Percentiles rank a stretch among this genome's conserved stretches.
These are phyloP conservation scores for button mushroom (Agaricus bisporus) DNA, from an alignment of 768 basidiomycete species.

Conservation along the genomic window DNA sequence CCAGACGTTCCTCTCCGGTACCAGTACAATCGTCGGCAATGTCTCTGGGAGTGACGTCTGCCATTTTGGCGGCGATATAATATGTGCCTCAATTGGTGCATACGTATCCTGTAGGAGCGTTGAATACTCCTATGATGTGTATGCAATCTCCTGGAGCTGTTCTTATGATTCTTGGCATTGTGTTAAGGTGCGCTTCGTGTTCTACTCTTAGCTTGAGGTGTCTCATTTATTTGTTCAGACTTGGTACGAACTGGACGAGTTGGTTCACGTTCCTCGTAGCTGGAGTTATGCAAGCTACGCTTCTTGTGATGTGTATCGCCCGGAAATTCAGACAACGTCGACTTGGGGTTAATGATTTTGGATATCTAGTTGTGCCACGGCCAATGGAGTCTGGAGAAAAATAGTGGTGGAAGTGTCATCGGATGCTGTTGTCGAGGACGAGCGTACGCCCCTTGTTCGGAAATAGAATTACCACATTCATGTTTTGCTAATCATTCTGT, in stretches of 20 bases:
- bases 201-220: too few species aligned
- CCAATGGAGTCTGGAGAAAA: too few species aligned
- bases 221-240: conserved; percentile 32
- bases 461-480: neutral
- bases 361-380: conserved; percentile 35
- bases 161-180: conserved; percentile 82
- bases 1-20: conserved; percentile 23
- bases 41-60: conserved; percentile 79
- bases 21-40: conserved; percentile 60
- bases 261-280: conserved; percentile 81
- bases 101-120: conserved; percentile 84
- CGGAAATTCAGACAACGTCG: conserved; percentile 78
- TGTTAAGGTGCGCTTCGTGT: too few species aligned
- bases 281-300: conserved; percentile 75
- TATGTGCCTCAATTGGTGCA: conserved; percentile 83
- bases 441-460: neutral
- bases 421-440: neutral
- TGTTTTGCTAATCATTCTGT: too few species aligned
- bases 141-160: conserved; percentile 90
- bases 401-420: neutral
- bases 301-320: conserved; percentile 78
- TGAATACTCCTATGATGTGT: conserved; percentile 93
- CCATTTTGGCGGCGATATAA: conserved; percentile 73
- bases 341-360: conserved; percentile 87
- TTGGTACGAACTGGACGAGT: conserved; percentile 86